Percentiles rank a stretch among this genome's conserved stretches.
Evolutionary conservation across 805 yeast genomes (phyloP).

Genomic region (Torulaspora indica): DNA sequence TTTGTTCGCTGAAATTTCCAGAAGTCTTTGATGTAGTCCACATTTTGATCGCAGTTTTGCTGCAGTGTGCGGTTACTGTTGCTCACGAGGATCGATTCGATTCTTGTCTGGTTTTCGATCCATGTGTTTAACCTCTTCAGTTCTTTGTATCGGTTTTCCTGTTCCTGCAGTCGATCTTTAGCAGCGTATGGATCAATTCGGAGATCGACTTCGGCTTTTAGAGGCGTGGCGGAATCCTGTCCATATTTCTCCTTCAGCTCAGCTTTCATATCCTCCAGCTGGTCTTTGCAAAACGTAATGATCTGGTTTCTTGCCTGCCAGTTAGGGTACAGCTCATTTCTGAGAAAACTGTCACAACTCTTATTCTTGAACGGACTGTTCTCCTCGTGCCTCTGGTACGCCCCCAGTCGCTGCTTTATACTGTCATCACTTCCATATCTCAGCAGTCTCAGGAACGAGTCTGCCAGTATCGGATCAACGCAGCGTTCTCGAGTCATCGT

Average conservation of each 20-base stretch:
- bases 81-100: conserved; percentile 41
- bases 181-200: conserved; percentile 51
- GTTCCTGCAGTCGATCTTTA: conserved; percentile 36
- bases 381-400: conserved; percentile 31
- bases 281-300: conserved; percentile 41
- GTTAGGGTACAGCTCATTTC: conserved; percentile 40
- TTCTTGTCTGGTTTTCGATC: conserved; percentile 39
- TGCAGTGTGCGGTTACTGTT: conserved; percentile 36
- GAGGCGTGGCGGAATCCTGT: conserved; percentile 20
- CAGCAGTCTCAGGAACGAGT: conserved; percentile 30
- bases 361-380: conserved; percentile 12
- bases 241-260: conserved; percentile 31
- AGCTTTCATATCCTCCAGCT: conserved; percentile 29
- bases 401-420: conserved; percentile 42
- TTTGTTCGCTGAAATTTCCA: conserved; percentile 11
- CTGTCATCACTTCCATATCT: conserved; percentile 44
- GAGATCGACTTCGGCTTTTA: conserved; percentile 24
- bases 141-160: conserved; percentile 29
- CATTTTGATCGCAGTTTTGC: conserved; percentile 38
- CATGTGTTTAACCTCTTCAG: conserved; percentile 35
- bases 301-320: conserved; percentile 44
- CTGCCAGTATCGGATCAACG: conserved; percentile 29
- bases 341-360: conserved; percentile 38
- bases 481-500: conserved; percentile 30
- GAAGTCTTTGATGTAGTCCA: conserved; percentile 27